These are phyloP conservation scores for Pezicula carpinea DNA, from an alignment of 2,329 filamentous ascomycete genomes.

Conservation along the genomic window DNA sequence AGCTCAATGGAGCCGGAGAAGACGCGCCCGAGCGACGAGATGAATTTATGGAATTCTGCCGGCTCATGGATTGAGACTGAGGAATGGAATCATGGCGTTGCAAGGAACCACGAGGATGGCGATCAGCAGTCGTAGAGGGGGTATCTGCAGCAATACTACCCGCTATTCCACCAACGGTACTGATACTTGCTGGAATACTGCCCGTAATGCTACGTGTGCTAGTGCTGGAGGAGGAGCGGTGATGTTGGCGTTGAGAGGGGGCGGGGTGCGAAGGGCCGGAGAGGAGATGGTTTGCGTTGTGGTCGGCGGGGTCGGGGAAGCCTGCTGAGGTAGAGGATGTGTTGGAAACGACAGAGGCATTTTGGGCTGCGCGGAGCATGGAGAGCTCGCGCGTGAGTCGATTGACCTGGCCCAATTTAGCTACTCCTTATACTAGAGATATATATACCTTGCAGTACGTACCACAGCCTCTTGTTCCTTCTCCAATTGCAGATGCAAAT, in stretches of 20 bases:
- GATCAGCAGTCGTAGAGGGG: constrained; percentile 31
- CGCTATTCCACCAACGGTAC: constrained; percentile 33
- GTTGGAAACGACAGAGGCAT: constrained; percentile 62
- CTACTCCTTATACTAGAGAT: not conserved
- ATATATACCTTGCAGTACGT: constrained; percentile 30
- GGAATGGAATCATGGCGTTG: constrained; percentile 21
- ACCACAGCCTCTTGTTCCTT: constrained; percentile 95
- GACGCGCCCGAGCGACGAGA: constrained; percentile 25
- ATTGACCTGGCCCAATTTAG: constrained; percentile 62
- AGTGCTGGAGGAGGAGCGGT: constrained; percentile 49
- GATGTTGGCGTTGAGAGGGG: constrained; percentile 48
- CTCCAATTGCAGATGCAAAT: constrained; percentile 84
- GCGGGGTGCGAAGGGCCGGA: constrained; percentile 55
- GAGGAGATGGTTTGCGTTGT: constrained; percentile 46
- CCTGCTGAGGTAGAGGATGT: constrained; percentile 57
- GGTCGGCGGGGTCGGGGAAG: constrained; percentile 42
- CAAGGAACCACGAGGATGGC: constrained; percentile 14
- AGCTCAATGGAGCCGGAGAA: constrained; percentile 21
- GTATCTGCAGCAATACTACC: constrained; percentile 43
- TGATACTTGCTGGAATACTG: constrained; percentile 33
- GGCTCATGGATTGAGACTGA: constrained; percentile 20
- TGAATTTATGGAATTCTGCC: constrained; percentile 27
- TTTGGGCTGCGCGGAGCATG: constrained; percentile 68
- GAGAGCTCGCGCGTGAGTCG: constrained; percentile 85
- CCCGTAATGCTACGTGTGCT: constrained; percentile 48